Base-by-base conservation (phyloP, 495 filamentous ascomycete species). In the Penicillium paxilli region DNA sequence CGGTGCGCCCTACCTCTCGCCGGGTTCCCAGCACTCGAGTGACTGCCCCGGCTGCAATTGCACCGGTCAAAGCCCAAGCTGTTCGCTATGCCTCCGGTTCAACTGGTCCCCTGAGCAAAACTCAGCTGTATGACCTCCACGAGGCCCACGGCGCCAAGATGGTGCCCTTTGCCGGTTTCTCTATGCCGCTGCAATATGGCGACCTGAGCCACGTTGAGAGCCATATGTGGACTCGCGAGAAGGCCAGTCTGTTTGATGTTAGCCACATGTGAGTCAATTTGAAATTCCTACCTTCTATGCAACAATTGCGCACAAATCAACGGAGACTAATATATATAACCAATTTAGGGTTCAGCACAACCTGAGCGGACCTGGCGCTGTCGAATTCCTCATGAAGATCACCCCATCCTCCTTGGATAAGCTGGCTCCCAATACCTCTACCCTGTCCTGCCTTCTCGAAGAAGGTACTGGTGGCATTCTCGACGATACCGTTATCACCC, bases 81-180 rank as follows among this genome's bases (percentile, higher is more conserved):
- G 60, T 88, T 44, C 68, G 58, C 82, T 83, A 60, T 92, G 82
- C 63, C 79, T 83, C 26, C 77, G 60, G 89, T 37, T 81, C 83
- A 64, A 65, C 75, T 59, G 77, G 41, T 85, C 68, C 30, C 2
- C 52, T 86, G 58, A 73, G 68, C 26, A 87, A 83, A 66, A 98
- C 94, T 2, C 84, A 87, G 24, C 82, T 98, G 35, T 87, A 95
- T 74, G 85, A 92, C 61, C 75, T 98, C 21, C 93, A 98, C 68
- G 57, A 91, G 47, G 71, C 75, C 26, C 73, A 89, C 65, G 91
- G 90, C 58, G 94, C 81, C 37, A 96, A 95, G 73, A 96, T 98
- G 86, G 92, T 98, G 49, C 90, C 90, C n/a, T 98, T 96, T 66
- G 93, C 88, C 50, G 92, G 92, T 56, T 98, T 85, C 75, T 78